These are phyloP conservation scores for Zangia roseola DNA, from an alignment of 768 basidiomycete genomes.

Conservation along the genomic window DNA sequence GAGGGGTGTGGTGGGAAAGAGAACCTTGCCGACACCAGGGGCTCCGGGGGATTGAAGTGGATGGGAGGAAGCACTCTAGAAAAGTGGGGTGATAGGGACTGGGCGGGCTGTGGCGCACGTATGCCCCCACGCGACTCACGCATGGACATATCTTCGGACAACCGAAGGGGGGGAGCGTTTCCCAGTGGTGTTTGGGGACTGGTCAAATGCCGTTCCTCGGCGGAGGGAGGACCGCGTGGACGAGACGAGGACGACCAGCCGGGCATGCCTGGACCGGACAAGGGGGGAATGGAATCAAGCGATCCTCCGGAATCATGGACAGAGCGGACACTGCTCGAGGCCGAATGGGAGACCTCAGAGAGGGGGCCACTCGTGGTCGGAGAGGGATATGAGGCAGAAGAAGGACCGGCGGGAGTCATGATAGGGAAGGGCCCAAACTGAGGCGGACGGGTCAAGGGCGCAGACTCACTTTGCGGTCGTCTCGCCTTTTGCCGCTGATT, in stretches of 20 bases:
- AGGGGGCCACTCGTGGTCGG: constrained; percentile 1
- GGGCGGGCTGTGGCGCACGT: constrained; percentile 13
- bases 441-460: constrained; percentile 51
- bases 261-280: constrained; percentile 59
- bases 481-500: constrained; percentile 88
- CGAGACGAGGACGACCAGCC: constrained; percentile 28
- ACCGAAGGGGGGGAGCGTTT: constrained; percentile 5
- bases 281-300: constrained; percentile 36
- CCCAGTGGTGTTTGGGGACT: constrained; percentile 9
- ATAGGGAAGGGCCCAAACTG: constrained; percentile 65
- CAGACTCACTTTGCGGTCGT: constrained; percentile 63
- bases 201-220: constrained; percentile 17
- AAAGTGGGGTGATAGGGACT: constrained; percentile 21
- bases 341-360: constrained; percentile 14
- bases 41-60: constrained; percentile 14
- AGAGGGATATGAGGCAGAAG: constrained; percentile 17
- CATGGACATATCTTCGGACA: constrained; percentile 6
- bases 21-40: constrained; percentile 20
- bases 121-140: constrained; percentile 12
- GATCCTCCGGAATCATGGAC: constrained; percentile 23
- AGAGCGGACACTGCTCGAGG: constrained; percentile 12
- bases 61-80: constrained; percentile 32
- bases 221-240: constrained; percentile 16
- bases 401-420: constrained; percentile 35
- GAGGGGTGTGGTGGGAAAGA: constrained; percentile 37